Percentiles rank a stretch among this genome's conserved stretches.
These are phyloP conservation scores for Jatropha podagrica DNA, from an alignment of 441 rosid genomes.

Conservation along the genomic window DNA sequence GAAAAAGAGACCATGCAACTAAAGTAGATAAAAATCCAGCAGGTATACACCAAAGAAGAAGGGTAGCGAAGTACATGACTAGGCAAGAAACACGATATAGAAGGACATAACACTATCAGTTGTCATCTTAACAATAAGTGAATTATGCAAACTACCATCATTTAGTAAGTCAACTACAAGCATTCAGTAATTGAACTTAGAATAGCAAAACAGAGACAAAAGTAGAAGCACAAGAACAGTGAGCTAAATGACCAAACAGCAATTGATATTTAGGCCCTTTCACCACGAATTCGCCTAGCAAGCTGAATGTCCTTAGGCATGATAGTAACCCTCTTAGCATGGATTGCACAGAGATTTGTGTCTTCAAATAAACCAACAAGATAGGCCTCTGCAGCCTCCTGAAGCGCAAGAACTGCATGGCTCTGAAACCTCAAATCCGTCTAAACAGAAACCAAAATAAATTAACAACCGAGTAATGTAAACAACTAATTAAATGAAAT, in stretches of 20 bases:
- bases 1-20: background rate
- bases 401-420: conserved; percentile 61
- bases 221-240: background rate
- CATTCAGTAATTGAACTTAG: conserved; percentile 2
- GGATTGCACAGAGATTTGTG: conserved; percentile 66
- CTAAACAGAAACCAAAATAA: conserved; percentile 21
- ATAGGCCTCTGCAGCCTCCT: conserved; percentile 71
- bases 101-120: background rate
- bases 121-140: background rate
- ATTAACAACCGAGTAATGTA: background rate
- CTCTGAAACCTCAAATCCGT: conserved; percentile 72
- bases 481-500: background rate
- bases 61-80: no score
- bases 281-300: conserved; percentile 64
- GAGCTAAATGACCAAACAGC: conserved; percentile 10
- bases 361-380: conserved; percentile 73
- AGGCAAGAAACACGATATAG: background rate
- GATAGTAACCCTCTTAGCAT: conserved; percentile 68
- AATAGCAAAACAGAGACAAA: conserved; percentile 1
- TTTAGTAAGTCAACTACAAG: background rate
- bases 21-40: background rate
- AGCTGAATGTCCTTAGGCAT: conserved; percentile 72
- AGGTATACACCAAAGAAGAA: background rate
- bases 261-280: conserved; percentile 42
- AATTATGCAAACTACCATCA: conserved; percentile 4